Base-by-base conservation (phyloP, 176 grass and related monocot genomes). In the sorghum (Sorghum bicolor) region DNA sequence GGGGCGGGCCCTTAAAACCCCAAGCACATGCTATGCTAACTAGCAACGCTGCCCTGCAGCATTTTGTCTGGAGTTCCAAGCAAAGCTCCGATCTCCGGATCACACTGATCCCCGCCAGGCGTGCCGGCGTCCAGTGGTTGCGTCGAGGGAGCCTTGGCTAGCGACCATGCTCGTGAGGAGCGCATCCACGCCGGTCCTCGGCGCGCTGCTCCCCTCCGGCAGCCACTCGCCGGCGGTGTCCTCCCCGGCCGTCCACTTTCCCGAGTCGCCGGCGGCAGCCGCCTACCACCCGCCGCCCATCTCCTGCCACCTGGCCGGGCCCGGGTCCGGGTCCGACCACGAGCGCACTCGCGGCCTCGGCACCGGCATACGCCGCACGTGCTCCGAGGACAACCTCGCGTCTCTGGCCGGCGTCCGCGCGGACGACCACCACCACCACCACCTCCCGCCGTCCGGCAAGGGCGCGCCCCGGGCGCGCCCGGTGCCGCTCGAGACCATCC, bases 111-210 rank as follows among this genome's bases (percentile, higher is more conserved):
- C 5, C 48, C 6, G 17, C 48, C 17, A 52, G 50, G 55, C n/a
- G 57, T 7, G 26, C 15, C 31, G 3, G 20, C 9, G 9, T 12
- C 11, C 77, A 16, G 62, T 25, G 64, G 7, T 24, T 36, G 20
- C 45, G 63, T 12, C 19, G 76, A 13, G 24, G 3, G 17, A 29
- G 0, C 26, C 17, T 38, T 5, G 25, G 22, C 31, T 22, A 31
- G 30, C 34, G 44, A 5, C 62, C 12, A 64, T 94, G 93, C 79
- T 94, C 8, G 81, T 82, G 60, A 80, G 87, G 72, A 95, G 92
- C 65, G 31, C 89, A 19, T 97, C 92, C 17, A 97, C 94, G 70
- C 89, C 94, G 75, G 41, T 90, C 6, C 87, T 92, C 15, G 89
- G 89, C 10, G 85, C 94, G 53, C 92, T 97, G 40, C 85, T 70